Evolutionary conservation across 2,329 filamentous ascomycete species (phyloP), one percentile per base, ranked within the genome.

Genomic region (Monosporascus sp.): DNA sequence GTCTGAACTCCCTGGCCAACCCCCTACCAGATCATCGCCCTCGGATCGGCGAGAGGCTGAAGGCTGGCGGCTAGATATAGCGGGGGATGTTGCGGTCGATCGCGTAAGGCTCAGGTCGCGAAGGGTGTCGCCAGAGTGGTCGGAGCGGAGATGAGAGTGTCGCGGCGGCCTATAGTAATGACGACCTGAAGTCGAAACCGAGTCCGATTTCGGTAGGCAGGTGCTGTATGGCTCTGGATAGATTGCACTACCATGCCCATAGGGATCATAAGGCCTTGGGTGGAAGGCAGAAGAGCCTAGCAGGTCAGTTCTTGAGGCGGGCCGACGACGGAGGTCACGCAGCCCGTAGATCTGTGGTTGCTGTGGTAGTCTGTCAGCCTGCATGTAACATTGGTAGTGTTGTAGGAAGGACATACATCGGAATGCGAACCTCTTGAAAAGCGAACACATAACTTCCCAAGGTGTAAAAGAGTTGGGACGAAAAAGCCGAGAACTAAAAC

Each of bases 401-500:
- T 35, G 31, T 35, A 35, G 31, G 11, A 46, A 46, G 43, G n/a
- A 26, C 43, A 26, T 28, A 46, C 43, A n/a, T 46, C 26, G 7
- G 43, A 15, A 22, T 2, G 1, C 11, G n/a, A 17, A 14, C 14
- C 1, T 15, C 24, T 18, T 17, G 14, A 15, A 26, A 22, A 24
- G 2, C 22, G 11, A 46, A n/a, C 24, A 44, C 52, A 45, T 1
- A 60, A 41, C 9, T 35, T 51, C 35, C 24, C 24, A n/a, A 62
- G 46, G 20, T 54, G 38, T 26, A 37, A 54, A 1, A 82, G 67
- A 0, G 82, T 76, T 62, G 86, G 88, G 37, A 89, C 70, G 62
- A 87, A 85, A 66, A 87, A 87, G 5, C 85, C 82, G 65, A 46
- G 26, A 17, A 22, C 6, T 46, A 46, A 46, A 22, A 46, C n/a